These are phyloP conservation scores for Penicillium cosmopolitanum DNA, from an alignment of 495 filamentous ascomycete species.

Conservation along the genomic window DNA sequence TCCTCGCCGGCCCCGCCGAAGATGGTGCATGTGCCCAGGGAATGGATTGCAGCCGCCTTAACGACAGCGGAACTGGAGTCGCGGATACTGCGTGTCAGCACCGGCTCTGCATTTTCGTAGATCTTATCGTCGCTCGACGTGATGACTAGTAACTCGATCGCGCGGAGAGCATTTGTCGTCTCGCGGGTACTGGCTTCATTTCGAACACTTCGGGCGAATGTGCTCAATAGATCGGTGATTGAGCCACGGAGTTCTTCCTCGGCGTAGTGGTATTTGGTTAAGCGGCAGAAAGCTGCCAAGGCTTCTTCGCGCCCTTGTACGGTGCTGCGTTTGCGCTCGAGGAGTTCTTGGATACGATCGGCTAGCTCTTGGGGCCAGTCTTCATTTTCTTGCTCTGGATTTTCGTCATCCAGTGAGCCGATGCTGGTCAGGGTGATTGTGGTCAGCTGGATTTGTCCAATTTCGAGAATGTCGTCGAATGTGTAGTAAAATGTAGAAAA, in stretches of 20 bases:
- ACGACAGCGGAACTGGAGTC: constrained; percentile 65
- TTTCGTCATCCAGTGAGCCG: constrained; percentile 63
- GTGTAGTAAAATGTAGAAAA: neutral
- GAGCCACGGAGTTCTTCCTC: constrained; percentile 65
- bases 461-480: neutral
- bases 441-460: constrained; percentile 14
- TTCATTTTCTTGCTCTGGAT: constrained; percentile 57
- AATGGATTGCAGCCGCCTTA: constrained; percentile 77
- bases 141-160: constrained; percentile 75
- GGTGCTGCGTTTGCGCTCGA: constrained; percentile 84
- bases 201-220: constrained; percentile 75
- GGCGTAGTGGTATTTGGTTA: constrained; percentile 74
- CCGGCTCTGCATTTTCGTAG: constrained; percentile 64
- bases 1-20: constrained; percentile 77
- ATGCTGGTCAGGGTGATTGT: constrained; percentile 20
- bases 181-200: constrained; percentile 73
- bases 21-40: constrained; percentile 71
- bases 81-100: constrained; percentile 71
- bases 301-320: constrained; percentile 77
- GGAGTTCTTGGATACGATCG: constrained; percentile 76
- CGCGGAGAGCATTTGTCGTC: constrained; percentile 68
- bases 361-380: constrained; percentile 69
- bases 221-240: constrained; percentile 66
- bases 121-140: constrained; percentile 71
- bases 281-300: constrained; percentile 68